These are phyloP conservation scores for Scopulariopsis brevicaulis DNA, from an alignment of 2,329 filamentous ascomycete genomes.

Conservation along the genomic window DNA sequence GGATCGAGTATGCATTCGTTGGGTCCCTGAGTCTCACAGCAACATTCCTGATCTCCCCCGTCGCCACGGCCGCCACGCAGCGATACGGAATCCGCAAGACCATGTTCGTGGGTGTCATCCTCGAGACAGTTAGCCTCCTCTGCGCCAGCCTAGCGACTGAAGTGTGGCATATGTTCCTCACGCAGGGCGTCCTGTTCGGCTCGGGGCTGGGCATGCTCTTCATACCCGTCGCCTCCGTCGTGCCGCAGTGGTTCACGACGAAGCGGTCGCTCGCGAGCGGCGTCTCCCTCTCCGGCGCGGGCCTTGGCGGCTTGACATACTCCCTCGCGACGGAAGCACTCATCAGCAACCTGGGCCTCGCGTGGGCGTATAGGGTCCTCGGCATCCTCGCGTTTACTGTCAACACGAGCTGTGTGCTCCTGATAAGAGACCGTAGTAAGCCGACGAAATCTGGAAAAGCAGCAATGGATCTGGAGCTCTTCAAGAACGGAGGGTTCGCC, in stretches of 20 bases:
- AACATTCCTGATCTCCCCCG: conserved; percentile 56
- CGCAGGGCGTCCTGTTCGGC: conserved; percentile 68
- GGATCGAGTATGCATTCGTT: conserved; percentile 66
- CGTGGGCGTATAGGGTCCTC: conserved; percentile 56
- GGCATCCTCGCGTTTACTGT: conserved; percentile 53
- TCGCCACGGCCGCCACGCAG: conserved; percentile 51
- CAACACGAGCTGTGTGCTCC: conserved; percentile 49
- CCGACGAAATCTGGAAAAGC: conserved; percentile 54
- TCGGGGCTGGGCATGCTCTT: conserved; percentile 69
- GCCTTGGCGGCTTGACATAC: conserved; percentile 63
- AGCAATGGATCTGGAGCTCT: conserved; percentile 53
- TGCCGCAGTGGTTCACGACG: conserved; percentile 65
- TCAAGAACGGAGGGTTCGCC: conserved; percentile 50
- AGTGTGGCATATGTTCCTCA: conserved; percentile 68
- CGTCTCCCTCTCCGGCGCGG: conserved; percentile 56
- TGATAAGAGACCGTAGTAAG: conserved; percentile 63
- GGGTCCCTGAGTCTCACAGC: conserved; percentile 30
- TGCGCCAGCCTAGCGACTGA: conserved; percentile 56
- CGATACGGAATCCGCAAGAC: conserved; percentile 51
- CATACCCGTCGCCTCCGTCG: conserved; percentile 53
- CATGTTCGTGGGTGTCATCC: conserved; percentile 50
- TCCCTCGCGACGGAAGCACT: conserved; percentile 57
- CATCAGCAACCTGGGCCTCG: conserved; percentile 50
- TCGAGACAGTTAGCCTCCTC: conserved; percentile 55
- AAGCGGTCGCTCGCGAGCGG: conserved; percentile 60